phyloP scores from a whole-genome alignment of 306 rosid species.

The barrel medic (Medicago truncatula) region DNA sequence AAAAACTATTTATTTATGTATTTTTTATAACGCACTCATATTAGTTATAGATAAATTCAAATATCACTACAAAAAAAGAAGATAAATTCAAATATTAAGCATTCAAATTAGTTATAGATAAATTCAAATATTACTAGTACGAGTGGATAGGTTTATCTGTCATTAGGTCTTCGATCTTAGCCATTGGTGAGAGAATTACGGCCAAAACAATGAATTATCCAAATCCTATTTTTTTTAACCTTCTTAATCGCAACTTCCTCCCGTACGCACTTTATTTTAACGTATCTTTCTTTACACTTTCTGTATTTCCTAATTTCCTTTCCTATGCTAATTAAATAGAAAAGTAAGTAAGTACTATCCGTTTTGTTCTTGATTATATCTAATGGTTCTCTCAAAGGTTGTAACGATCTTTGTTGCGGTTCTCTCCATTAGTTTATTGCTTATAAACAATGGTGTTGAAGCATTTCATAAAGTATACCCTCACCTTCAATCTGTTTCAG shows the following conservation, averaged over 20 bases:
- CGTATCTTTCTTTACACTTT: neutral
- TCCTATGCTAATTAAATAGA: neutral
- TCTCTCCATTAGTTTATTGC: constrained; percentile 23
- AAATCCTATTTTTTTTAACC: constrained; percentile 16
- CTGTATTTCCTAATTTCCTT: neutral
- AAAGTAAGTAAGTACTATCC: neutral
- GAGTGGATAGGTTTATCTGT: no score
- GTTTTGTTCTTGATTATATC: neutral
- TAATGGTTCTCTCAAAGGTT: constrained; percentile 40
- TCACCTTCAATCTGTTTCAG: constrained; percentile 55
- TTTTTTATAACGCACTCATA: no score
- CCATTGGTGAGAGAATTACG: no score
- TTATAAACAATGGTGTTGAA: constrained; percentile 52
- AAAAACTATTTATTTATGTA: no score
- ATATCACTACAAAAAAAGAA: no score
- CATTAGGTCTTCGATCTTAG: no score
- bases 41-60: no score
- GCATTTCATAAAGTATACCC: constrained; percentile 60
- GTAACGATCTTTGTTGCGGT: constrained; percentile 21
- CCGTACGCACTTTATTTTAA: neutral
- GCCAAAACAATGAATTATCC: no score
- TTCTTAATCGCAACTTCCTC: neutral
- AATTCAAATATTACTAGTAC: no score
- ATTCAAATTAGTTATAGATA: no score
- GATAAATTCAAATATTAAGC: no score